phyloP scores from a whole-genome alignment of 495 filamentous ascomycete genomes.

The Podospora pseudopauciseta region DNA sequence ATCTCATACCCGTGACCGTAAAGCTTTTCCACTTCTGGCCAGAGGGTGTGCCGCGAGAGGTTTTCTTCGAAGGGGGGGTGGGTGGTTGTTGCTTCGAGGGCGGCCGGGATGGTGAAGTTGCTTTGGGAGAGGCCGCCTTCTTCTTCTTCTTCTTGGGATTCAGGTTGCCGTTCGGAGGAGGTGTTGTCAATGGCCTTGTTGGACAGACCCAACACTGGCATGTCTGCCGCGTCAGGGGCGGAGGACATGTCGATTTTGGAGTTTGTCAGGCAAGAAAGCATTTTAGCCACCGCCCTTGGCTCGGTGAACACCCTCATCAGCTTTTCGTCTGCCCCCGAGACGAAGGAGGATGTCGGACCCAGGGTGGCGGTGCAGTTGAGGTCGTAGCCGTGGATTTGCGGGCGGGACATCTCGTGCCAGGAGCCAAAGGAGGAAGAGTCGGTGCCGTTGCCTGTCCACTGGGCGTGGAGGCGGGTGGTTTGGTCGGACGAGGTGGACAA shows the following conservation, averaged over 20 bases:
- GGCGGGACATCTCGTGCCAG: conserved; percentile 95
- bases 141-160: conserved; percentile 36
- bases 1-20: conserved; percentile 99
- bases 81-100: conserved; percentile 49
- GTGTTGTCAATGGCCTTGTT: conserved; percentile 81
- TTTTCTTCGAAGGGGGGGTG: conserved; percentile 87
- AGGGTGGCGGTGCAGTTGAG: conserved; percentile 87
- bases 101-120: conserved; percentile 37
- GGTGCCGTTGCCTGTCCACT: conserved; percentile 56
- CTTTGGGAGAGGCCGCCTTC: conserved; percentile 26
- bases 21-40: conserved; percentile 94
- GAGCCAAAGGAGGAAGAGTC: conserved; percentile 38
- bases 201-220: conserved; percentile 91
- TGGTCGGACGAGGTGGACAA: conserved; percentile 89
- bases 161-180: conserved; percentile 27
- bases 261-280: conserved; percentile 66
- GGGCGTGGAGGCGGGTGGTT: conserved; percentile 87
- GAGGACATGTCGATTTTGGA: conserved; percentile 44
- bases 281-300: conserved; percentile 73
- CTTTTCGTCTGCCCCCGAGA: conserved; percentile 98
- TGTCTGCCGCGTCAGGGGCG: conserved; percentile 82
- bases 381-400: conserved; percentile 98
- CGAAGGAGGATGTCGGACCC: conserved; percentile 63
- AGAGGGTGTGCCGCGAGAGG: conserved; percentile 84
- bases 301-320: conserved; percentile 91